Conservation (phyloP, 2,329 filamentous ascomycete genomes). For the Phialophora expanda region DNA sequence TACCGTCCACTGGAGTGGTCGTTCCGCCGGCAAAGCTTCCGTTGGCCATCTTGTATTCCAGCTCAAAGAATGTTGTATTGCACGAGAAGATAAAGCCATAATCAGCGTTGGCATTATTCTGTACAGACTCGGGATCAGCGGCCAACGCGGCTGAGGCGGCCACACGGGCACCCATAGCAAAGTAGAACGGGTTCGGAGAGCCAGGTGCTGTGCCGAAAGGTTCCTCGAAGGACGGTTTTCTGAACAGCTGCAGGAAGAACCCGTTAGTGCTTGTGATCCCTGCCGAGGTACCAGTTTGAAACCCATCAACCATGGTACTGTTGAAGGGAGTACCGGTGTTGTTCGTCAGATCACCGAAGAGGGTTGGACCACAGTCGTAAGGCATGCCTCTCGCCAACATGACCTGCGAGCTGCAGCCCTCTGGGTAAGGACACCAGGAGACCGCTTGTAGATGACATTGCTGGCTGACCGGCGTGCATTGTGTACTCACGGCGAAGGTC, state of each 20-base stretch:
- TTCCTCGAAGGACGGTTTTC: not conserved
- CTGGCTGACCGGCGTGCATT: not conserved
- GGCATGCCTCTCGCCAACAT: not conserved
- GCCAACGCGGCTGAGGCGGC: not conserved
- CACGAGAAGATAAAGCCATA: constrained; percentile 3
- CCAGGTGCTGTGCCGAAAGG: not conserved
- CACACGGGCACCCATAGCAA: constrained; percentile 1
- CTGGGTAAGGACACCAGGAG: not conserved
- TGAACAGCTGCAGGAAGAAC: not conserved
- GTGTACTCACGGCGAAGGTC: not conserved
- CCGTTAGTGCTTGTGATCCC: not conserved
- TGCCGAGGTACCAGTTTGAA: not conserved
- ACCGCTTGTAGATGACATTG: not conserved
- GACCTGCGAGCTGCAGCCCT: not conserved
- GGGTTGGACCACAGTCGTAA: not conserved
- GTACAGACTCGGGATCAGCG: not conserved
- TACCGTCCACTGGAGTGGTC: not conserved
- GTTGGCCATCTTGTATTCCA: not conserved
- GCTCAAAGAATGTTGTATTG: not conserved
- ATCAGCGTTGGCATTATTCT: not conserved
- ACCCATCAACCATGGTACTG: not conserved
- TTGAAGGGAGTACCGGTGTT: constrained; percentile 1
- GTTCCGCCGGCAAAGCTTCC: not conserved
- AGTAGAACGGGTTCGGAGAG: constrained; percentile 1
- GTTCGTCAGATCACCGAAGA: not conserved